Percentiles rank a stretch among this genome's conserved stretches.
These are phyloP conservation scores for Ochromonas danica DNA, from an alignment of 108 stramenopile genomes.

Conservation along the genomic window DNA sequence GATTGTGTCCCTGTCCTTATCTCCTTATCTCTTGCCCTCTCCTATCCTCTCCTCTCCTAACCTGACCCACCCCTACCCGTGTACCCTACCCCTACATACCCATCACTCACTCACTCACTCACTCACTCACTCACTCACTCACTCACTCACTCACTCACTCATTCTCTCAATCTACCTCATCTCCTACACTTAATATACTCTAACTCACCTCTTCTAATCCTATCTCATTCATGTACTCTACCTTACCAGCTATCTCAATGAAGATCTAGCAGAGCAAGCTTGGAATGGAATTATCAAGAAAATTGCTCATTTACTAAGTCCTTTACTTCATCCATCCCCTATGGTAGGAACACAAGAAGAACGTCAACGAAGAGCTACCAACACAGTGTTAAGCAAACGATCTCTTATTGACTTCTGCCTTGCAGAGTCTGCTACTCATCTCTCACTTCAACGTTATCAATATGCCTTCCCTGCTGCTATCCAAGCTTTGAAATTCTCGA, in stretches of 20 bases:
- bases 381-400: slow-evolving; percentile 8
- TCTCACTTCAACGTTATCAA: slow-evolving; percentile 6
- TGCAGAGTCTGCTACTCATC: slow-evolving; percentile 18
- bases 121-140: no score
- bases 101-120: no score
- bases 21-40: no score
- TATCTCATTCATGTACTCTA: not conserved
- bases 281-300: slow-evolving; percentile 32
- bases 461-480: slow-evolving; percentile 32
- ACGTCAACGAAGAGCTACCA: not conserved
- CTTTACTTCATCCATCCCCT: not conserved
- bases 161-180: no score
- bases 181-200: no score
- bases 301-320: slow-evolving; percentile 33
- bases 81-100: no score
- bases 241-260: slow-evolving; percentile 9
- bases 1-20: no score
- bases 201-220: no score
- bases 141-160: no score
- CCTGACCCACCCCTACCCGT: no score
- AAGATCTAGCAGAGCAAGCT: slow-evolving; percentile 34
- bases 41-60: no score
- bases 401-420: slow-evolving; percentile 30
- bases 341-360: slow-evolving; percentile 32
- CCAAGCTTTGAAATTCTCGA: slow-evolving; percentile 30